Base-by-base conservation (phyloP, 768 basidiomycete species). In the Mycena capillaripes region DNA sequence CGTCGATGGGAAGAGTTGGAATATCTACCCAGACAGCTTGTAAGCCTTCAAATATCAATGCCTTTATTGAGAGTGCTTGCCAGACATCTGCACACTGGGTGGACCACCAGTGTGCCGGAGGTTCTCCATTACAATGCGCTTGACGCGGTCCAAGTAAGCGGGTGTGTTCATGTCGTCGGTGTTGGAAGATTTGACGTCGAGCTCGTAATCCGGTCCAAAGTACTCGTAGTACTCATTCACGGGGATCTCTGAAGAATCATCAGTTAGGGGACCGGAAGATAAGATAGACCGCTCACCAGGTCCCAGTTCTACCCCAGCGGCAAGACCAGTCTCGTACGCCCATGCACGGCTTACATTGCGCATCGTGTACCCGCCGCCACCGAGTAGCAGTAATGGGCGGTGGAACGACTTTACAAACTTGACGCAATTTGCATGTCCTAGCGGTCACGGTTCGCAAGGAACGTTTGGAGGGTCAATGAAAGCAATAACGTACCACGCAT, bases 161-260 rank as follows among this genome's bases (percentile, higher is more conserved):
- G 90, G 90, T 4, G 95, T 95, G 79, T 99, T 99, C 84, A 97
- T 84, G 79, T 99, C 97, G 75, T 98, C 97, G 71, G 96, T 94
- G 79, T 99, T 99, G 16, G 95, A 97, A 16, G 96, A 85, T 77
- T 93, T 95, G 32, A 99, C 98, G 79, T 99, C 96, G 36, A 99
- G 89, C 79, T 97, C 91, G 78, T 99, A 98, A 78, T 97, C 96
- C 3, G 98, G 98, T 0, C 98, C 98, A 81, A 98, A 99, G 82
- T 99, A 99, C 79, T 99, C 97, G 79, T 97, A 99, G 83, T 99
- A 99, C 83, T 99, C 98, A 78, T 99, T 99, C 74, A 97, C 93
- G 3, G 98, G 98, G 64, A 99, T 97, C 79, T 95, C 97, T 97
- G 77, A n/a, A 25, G 44, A 42, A 40, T n/a, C 10, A 52, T 61